Percentiles rank a stretch among this genome's conserved stretches.
These are phyloP conservation scores for Trichoderma atrobrunneum DNA, from an alignment of 2,329 filamentous ascomycete genomes.

Conservation along the genomic window DNA sequence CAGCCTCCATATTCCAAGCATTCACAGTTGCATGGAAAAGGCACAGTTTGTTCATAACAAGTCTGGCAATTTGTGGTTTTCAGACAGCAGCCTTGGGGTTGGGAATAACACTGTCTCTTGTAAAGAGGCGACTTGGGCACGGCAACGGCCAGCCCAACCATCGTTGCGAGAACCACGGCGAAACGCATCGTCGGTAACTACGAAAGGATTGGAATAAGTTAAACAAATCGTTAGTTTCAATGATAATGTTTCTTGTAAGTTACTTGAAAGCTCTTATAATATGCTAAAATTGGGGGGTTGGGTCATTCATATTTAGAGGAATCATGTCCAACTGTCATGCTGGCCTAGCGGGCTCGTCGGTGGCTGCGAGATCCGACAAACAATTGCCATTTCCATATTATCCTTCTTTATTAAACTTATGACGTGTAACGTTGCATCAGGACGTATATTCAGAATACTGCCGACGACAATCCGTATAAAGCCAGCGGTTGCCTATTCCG, in stretches of 20 bases:
- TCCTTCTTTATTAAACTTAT: background rate
- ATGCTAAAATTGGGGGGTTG: background rate
- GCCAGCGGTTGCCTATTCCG: background rate
- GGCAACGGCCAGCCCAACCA: conserved; percentile 6
- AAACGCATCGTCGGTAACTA: conserved; percentile 7
- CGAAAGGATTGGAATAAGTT: background rate
- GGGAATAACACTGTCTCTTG: conserved; percentile 6
- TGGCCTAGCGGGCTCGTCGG: background rate
- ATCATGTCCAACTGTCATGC: background rate
- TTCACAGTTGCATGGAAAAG: conserved; percentile 1
- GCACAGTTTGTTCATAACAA: conserved; percentile 1
- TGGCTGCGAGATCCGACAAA: background rate
- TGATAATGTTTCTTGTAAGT: background rate
- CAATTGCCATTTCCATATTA: background rate
- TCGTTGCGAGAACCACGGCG: background rate
- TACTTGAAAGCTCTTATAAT: background rate
- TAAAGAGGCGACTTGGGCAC: conserved; percentile 4
- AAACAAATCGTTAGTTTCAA: background rate
- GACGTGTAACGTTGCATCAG: background rate
- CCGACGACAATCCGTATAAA: background rate
- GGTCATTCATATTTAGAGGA: background rate
- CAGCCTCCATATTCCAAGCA: background rate
- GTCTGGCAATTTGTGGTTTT: conserved; percentile 1
- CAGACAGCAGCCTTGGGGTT: conserved; percentile 1
- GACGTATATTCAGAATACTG: background rate